Conservation (phyloP, 164 flowering plant genomes). For the Tinospora cordifolia region DNA sequence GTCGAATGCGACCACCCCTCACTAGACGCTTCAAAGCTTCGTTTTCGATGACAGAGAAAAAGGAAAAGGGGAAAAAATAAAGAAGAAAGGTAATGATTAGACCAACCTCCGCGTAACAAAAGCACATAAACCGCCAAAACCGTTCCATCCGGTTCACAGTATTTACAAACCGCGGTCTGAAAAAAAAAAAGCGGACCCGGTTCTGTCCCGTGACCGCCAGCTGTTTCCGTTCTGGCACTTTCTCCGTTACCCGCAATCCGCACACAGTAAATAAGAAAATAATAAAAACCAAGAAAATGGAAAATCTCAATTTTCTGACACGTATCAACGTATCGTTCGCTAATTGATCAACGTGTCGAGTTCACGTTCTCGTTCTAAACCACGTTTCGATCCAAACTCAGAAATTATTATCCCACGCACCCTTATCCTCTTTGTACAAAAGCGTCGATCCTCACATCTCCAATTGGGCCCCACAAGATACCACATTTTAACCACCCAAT, state of each 20-base stretch:
- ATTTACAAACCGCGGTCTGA: not conserved
- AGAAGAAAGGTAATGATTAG: slow-evolving; percentile 29
- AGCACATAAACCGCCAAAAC: slow-evolving; percentile 1
- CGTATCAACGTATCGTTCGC: not conserved
- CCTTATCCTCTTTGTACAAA: not conserved
- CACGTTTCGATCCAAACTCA: slow-evolving; percentile 10
- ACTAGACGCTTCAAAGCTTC: slow-evolving; percentile 17
- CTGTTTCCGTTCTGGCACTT: slow-evolving; percentile 27
- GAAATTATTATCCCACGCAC: slow-evolving; percentile 3
- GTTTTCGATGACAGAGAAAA: slow-evolving; percentile 32
- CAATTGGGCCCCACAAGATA: not conserved
- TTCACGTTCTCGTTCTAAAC: not conserved
- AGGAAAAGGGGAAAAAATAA: slow-evolving; percentile 8
- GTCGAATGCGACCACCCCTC: slow-evolving; percentile 17
- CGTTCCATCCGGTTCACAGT: not conserved
- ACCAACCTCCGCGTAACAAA: slow-evolving; percentile 43
- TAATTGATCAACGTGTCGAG: slow-evolving; percentile 22
- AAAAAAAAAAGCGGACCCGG: slow-evolving; percentile 11
- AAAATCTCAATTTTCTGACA: not conserved
- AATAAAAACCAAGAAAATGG: not conserved
- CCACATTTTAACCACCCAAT: not conserved
- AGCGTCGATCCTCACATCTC: not conserved
- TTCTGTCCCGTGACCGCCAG: slow-evolving; percentile 32
- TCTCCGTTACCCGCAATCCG: slow-evolving; percentile 13
- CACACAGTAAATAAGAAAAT: slow-evolving; percentile 10